Evolutionary conservation across 352 stramenopile genomes (phyloP), one percentile per base, ranked within the genome.

Genomic region (Phytophthora parvispora): DNA sequence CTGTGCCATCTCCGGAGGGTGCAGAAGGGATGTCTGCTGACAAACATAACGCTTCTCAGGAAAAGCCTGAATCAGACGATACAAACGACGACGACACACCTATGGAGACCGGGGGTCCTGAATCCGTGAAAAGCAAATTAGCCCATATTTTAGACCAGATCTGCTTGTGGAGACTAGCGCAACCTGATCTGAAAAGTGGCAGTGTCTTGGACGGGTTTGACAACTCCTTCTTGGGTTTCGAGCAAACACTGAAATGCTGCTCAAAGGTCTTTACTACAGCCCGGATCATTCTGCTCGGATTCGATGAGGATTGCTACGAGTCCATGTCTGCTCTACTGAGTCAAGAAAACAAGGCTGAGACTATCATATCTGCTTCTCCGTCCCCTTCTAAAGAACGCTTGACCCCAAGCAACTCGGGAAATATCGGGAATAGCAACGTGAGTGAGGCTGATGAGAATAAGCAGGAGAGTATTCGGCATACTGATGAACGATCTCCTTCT

Each of bases 251-350:
- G 9, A 53, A 60, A 31, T 76, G 74, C 13, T 91, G 84, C 51
- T 69, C 64, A 0, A 78, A 73, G 20, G 66, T 77, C 0, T 69
- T 95, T 34, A 24, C 51, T 6, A 65, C 63, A 9, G 72, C 78
- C n/a, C 83, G 87, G 3, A 60, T 95, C 5, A 62, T 95, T 15
- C 64, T 89, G 36, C 58, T 95, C 18, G 75, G 59, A 1, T 83
- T 95, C 45, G 84, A 92, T 20, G 89, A 95, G 67, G 83, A 95
- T 13, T 75, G 77, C 7, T 95, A 93, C 51, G 87, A 94, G 27
- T 70, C 67, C 4, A 69, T 90, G 72, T 34, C 57, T 22, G n/a
- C 60, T 24, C 43, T 61, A 13, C 31, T 77, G 15, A 40, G 47
- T 7, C 49, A 70, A 27, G 59, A 68, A 0, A 36, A 4, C 5